A percentile compares a stretch with the other conserved stretches of the same genome.
Evolutionary conservation across 2,329 filamentous ascomycete species (phyloP).

Genomic region (Exophiala sp.): DNA sequence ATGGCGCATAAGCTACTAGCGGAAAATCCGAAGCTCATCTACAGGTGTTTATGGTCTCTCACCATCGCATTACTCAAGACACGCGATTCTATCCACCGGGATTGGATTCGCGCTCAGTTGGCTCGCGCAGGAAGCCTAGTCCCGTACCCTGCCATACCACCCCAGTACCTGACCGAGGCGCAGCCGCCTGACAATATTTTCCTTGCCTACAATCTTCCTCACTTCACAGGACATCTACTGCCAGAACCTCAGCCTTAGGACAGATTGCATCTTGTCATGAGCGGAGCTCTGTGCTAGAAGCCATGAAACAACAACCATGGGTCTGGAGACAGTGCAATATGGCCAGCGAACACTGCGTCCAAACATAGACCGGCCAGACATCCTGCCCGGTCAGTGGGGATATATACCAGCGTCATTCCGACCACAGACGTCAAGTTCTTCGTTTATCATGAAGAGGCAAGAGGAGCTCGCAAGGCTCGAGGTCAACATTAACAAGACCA

Average conservation of each 20-base stretch:
- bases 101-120: constrained; percentile 33
- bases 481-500: constrained; percentile 33
- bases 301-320: no score
- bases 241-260: no score
- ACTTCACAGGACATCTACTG: no score
- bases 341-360: constrained; percentile 33
- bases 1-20: constrained; percentile 33
- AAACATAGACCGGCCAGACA: constrained; percentile 32
- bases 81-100: constrained; percentile 29
- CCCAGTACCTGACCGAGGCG: background rate
- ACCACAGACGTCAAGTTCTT: constrained; percentile 31
- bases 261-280: no score
- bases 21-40: constrained; percentile 32
- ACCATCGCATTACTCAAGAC: constrained; percentile 35
- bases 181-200: no score
- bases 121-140: constrained; percentile 7
- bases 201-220: no score
- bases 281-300: no score
- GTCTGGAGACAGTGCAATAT: constrained; percentile 35
- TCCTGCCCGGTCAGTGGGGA: constrained; percentile 29
- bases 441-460: constrained; percentile 34
- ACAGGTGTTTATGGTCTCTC: constrained; percentile 34
- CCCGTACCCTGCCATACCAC: constrained; percentile 2
- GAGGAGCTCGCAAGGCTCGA: constrained; percentile 31
- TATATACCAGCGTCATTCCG: constrained; percentile 34